A percentile compares a stretch with the other conserved stretches of the same genome.
Evolutionary conservation across 2,329 filamentous ascomycete genomes (phyloP).

Genomic region (Trichoderma citrinoviride): DNA sequence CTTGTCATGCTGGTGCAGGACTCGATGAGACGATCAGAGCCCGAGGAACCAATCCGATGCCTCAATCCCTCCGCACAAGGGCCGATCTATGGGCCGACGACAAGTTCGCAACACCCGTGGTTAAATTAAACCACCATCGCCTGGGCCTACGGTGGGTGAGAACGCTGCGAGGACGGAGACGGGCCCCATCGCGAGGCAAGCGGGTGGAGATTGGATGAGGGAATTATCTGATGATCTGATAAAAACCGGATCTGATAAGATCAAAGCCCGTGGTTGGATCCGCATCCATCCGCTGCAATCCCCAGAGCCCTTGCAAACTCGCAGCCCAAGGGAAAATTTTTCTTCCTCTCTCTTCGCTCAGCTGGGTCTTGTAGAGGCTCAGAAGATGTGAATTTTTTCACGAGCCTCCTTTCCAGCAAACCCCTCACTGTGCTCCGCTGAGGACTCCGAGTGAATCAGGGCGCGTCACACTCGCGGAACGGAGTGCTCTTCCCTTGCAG

Average conservation of each 20-base stretch:
- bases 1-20: not conserved
- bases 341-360: not conserved
- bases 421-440: constrained; percentile 10
- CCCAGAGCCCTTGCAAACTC: not conserved
- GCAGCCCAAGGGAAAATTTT: constrained; percentile 9
- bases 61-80: constrained; percentile 5
- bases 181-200: constrained; percentile 10
- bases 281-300: constrained; percentile 11
- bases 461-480: constrained; percentile 4
- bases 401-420: not conserved
- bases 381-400: not conserved
- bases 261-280: constrained; percentile 26
- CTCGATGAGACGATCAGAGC: constrained; percentile 16
- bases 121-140: not conserved
- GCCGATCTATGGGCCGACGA: constrained; percentile 20
- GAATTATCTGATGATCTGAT: constrained; percentile 57
- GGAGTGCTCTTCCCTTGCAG: constrained; percentile 6
- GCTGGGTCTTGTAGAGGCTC: not conserved
- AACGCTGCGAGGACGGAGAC: constrained; percentile 20
- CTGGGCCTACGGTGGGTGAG: not conserved
- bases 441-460: constrained; percentile 1
- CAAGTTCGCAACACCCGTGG: not conserved
- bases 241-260: constrained; percentile 46
- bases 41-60: constrained; percentile 9
- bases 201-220: constrained; percentile 39